Evolutionary conservation across 805 yeast genomes (phyloP), one percentile per base, ranked within the genome.

Genomic region (Metschnikowia rubicola): DNA sequence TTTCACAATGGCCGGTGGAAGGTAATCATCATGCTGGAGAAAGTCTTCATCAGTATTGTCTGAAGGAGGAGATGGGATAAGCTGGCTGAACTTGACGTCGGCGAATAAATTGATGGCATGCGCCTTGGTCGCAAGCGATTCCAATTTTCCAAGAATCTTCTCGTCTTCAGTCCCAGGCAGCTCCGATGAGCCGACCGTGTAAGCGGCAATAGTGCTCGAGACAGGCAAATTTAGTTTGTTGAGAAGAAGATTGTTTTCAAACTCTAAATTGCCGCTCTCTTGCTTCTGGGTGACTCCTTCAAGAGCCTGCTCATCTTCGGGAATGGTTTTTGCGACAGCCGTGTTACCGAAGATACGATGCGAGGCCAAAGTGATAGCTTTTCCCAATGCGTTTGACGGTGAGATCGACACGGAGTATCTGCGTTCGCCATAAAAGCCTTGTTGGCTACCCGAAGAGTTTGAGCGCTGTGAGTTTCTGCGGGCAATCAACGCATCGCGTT

Each of bases 21-120:
- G 64, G 35, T 67, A 61, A 57, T 73, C 77, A 37, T 71, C 70
- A 31, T 64, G 71, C 43, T 62, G 70, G 19, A 66, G 50, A 10
- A 62, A 48, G 41, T 68, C 73, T 35, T 70, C 72, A 40, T 70
- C 73, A 7, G 65, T 68, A 30, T 67, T 68, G 4, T 71, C 65
- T 0, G 81, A 78, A 0, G 84, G 84, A 1, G 88, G 85, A 26
- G 83, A 71, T 9, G 96, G 96, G 33, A 86, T 79, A 56, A 91
- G 72, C 68, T 92, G 97, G 36, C 85, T 76, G 58, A 84, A 88
- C 65, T 94, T 94, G 28, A 89, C 90, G 55, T 90, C 96, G 0
- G 97, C 98, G 70, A 85, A 90, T 30, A 89, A 73, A 53, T 84
- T 82, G 17, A 94, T 83, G 0, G 96, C 96, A 61, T 90, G 94